Conservation (phyloP, 768 basidiomycete genomes). For the Agaricus bisporus region DNA sequence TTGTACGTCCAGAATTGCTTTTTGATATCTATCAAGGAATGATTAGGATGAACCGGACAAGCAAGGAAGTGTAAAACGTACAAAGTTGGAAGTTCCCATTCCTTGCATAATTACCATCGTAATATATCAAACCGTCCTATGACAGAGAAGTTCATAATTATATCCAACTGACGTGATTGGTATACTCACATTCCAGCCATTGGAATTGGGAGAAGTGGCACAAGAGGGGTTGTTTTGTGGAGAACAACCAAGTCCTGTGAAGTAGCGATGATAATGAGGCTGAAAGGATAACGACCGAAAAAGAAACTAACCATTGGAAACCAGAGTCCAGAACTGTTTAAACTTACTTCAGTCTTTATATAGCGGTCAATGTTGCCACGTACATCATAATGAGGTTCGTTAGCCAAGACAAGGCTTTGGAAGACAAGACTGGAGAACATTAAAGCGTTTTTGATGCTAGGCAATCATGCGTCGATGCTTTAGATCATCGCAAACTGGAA, state of each 20-base stretch:
- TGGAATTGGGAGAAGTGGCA: constrained; percentile 26
- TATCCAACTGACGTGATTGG: neutral
- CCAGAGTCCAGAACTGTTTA: constrained; percentile 33
- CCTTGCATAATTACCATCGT: constrained; percentile 31
- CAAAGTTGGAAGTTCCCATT: constrained; percentile 32
- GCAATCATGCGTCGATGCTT: neutral
- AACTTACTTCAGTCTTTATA: neutral
- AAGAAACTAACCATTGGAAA: constrained; percentile 22
- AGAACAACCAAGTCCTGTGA: constrained; percentile 31
- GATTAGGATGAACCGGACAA: neutral
- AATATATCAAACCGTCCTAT: constrained; percentile 33
- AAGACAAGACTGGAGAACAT: constrained; percentile 33
- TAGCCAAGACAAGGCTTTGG: constrained; percentile 29
- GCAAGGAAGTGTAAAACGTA: constrained; percentile 11
- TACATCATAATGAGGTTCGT: constrained; percentile 33
- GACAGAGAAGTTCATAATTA: neutral
- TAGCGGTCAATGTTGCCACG: constrained; percentile 7
- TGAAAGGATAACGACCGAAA: constrained; percentile 5
- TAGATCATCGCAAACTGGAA: neutral
- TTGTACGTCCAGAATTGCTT: constrained; percentile 36
- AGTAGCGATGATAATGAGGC: neutral
- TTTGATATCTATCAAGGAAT: constrained; percentile 21
- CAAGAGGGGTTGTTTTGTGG: constrained; percentile 29
- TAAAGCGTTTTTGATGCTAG: constrained; percentile 30
- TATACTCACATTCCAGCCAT: constrained; percentile 35